These are phyloP conservation scores for Infundibulicybe gibba DNA, from an alignment of 768 basidiomycete species.

Conservation along the genomic window DNA sequence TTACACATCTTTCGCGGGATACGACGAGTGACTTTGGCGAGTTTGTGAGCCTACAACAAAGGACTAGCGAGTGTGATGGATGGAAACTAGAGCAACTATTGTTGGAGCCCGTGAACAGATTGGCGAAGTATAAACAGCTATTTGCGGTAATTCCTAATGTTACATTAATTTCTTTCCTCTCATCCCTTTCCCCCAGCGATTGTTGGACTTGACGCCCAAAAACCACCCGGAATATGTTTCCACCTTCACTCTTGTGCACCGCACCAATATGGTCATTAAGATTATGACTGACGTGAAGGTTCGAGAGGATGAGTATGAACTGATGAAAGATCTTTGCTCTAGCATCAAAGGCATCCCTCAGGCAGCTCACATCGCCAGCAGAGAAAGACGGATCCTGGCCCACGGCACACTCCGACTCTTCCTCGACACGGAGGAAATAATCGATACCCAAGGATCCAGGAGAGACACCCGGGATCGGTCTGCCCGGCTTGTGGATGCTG, in stretches of 20 bases:
- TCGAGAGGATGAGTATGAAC: conserved; percentile 84
- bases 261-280: conserved; percentile 67
- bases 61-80: conserved; percentile 46
- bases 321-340: conserved; percentile 55
- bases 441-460: conserved; percentile 5
- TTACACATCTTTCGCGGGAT: conserved; percentile 47
- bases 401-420: conserved; percentile 58
- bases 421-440: conserved; percentile 22
- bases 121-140: conserved; percentile 67
- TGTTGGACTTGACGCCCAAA: conserved; percentile 67
- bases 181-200: conserved; percentile 39
- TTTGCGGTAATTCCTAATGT: conserved; percentile 53
- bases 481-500: conserved; percentile 33
- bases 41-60: conserved; percentile 71
- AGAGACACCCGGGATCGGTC: conserved; percentile 20
- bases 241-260: conserved; percentile 60
- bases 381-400: conserved; percentile 73
- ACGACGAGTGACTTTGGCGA: conserved; percentile 76
- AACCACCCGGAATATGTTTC: conserved; percentile 68
- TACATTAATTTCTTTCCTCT: background rate
- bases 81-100: conserved; percentile 69
- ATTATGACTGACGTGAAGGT: conserved; percentile 83
- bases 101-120: conserved; percentile 69
- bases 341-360: conserved; percentile 60
- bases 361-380: conserved; percentile 50